A percentile compares a stretch with the other conserved stretches of the same genome.
Conservation (phyloP, 257 asterid species). For the Nicotiana noctiflora region DNA sequence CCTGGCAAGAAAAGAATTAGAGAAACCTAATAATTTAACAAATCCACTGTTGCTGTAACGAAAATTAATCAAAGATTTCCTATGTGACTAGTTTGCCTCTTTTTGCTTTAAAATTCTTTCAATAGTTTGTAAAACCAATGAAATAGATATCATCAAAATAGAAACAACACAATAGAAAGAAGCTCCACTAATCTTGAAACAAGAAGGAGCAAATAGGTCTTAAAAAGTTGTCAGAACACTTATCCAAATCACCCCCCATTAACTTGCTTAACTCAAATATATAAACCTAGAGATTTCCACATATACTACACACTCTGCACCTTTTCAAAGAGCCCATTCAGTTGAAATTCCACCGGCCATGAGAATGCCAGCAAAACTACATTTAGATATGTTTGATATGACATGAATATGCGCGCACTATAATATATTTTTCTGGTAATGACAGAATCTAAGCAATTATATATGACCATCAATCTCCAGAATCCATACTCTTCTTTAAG, state of each 20-base stretch:
- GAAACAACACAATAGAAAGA: too few relatives aligned
- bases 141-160: not conserved
- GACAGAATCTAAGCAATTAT: not conserved
- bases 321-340: not conserved
- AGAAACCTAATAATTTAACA: not conserved
- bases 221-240: not conserved
- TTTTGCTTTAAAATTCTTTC: not conserved
- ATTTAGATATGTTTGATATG: not conserved
- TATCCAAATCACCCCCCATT: not conserved
- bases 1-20: constrained; percentile 38
- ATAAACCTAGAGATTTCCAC: not conserved
- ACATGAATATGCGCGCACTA: constrained; percentile 1
- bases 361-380: not conserved
- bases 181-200: not conserved
- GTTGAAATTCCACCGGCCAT: not conserved
- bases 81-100: not conserved
- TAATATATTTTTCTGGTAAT: not conserved
- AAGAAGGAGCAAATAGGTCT: not conserved
- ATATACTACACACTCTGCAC: not conserved
- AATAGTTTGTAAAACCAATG: not conserved
- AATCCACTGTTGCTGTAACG: not conserved
- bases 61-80: not conserved
- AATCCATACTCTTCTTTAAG: not conserved
- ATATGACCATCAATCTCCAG: not conserved
- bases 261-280: not conserved